These are phyloP conservation scores for Pichia norvegensis DNA, from an alignment of 1,139 yeast genomes.

Conservation along the genomic window DNA sequence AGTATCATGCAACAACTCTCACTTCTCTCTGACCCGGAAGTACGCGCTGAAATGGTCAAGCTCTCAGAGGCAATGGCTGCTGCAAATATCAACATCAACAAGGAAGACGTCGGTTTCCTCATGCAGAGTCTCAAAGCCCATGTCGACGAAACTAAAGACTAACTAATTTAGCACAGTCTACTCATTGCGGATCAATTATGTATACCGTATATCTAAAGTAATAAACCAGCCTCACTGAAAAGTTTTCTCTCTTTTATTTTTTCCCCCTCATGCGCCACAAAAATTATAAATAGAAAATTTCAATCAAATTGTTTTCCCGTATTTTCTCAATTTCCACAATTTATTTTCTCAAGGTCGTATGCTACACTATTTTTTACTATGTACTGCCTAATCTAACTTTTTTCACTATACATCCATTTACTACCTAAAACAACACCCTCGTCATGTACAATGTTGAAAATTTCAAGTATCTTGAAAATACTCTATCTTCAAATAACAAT, in stretches of 20 bases:
- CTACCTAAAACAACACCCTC: background rate
- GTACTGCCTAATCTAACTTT: no score
- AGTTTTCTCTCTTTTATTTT: no score
- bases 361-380: background rate
- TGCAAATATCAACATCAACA: constrained; percentile 10
- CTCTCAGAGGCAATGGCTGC: constrained; percentile 10
- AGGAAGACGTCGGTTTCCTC: constrained; percentile 14
- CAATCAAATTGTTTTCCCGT: no score
- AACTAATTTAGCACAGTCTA: no score
- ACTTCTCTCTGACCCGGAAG: constrained; percentile 8
- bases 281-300: no score
- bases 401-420: no score
- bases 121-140: constrained; percentile 13
- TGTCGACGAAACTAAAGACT: constrained; percentile 3
- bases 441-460: background rate
- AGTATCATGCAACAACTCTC: constrained; percentile 11
- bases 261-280: no score
- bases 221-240: background rate
- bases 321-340: no score
- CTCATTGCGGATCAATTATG: no score
- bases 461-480: constrained; percentile 19
- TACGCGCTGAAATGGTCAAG: constrained; percentile 13
- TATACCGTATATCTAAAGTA: no score
- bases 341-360: no score
- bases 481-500: constrained; percentile 23